Percentiles rank a stretch among this genome's conserved stretches.
These are phyloP conservation scores for Globisporangium orthogonon DNA, from an alignment of 352 stramenopile genomes.

Conservation along the genomic window DNA sequence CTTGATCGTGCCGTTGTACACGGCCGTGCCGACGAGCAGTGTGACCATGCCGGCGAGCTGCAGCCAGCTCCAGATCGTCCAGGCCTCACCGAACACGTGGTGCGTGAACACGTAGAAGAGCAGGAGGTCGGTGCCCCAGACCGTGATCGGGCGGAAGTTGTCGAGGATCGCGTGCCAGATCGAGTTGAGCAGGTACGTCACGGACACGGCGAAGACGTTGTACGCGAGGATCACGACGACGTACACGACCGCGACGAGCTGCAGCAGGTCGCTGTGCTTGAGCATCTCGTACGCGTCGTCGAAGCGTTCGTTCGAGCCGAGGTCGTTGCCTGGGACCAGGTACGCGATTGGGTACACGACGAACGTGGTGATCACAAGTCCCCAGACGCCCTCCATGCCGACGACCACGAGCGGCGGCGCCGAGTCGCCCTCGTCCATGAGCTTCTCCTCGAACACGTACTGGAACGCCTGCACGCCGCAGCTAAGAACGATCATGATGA, in stretches of 20 bases:
- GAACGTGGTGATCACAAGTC: conserved; percentile 88
- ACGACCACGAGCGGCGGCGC: conserved; percentile 91
- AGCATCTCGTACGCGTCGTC: conserved; percentile 79
- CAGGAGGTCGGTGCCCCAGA: conserved; percentile 93
- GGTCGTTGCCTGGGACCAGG: conserved; percentile 87
- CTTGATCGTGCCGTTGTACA: conserved; percentile 94
- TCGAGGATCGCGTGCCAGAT: conserved; percentile 98
- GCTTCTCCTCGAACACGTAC: conserved; percentile 98
- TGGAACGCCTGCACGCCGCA: conserved; percentile 93
- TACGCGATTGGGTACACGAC: conserved; percentile 94
- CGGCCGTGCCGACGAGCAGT: conserved; percentile 91
- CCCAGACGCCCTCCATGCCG: conserved; percentile 97
- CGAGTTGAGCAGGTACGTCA: conserved; percentile 94
- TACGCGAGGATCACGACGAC: conserved; percentile 93
- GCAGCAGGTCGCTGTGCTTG: conserved; percentile 49
- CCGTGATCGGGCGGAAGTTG: conserved; percentile 96
- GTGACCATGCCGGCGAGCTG: conserved; percentile 93
- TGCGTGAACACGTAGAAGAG: conserved; percentile 95
- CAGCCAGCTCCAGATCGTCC: conserved; percentile 93
- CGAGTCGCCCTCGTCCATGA: conserved; percentile 92
- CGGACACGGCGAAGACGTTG: conserved; percentile 96
- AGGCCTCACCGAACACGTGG: conserved; percentile 90
- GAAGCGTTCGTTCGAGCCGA: conserved; percentile 92
- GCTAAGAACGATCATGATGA: conserved; percentile 92
- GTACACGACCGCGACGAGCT: conserved; percentile 80